These are phyloP conservation scores for Penicillium roqueforti DNA, from an alignment of 495 filamentous ascomycete genomes.

Conservation along the genomic window DNA sequence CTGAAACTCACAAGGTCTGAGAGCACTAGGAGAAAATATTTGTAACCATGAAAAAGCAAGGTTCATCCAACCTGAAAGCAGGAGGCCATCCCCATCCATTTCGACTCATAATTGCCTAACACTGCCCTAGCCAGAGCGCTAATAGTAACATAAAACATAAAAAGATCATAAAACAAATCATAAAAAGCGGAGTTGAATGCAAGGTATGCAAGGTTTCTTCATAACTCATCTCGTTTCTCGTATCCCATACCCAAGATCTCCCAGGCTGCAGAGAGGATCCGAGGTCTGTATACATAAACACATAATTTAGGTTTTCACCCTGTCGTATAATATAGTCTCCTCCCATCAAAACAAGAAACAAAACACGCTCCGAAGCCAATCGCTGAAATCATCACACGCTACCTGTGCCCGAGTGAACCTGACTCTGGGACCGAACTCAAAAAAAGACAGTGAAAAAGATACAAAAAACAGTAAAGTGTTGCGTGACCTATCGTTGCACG, in stretches of 20 bases:
- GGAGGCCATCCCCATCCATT: background rate
- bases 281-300: slow-evolving; percentile 5
- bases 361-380: slow-evolving; percentile 9
- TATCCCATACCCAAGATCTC: background rate
- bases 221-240: slow-evolving; percentile 13
- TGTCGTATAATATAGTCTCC: slow-evolving; percentile 2
- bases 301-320: slow-evolving; percentile 4
- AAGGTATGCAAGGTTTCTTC: slow-evolving; percentile 9
- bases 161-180: background rate
- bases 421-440: background rate
- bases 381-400: slow-evolving; percentile 11
- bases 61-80: slow-evolving; percentile 1
- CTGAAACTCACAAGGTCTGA: background rate
- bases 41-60: background rate
- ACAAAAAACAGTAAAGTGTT: slow-evolving; percentile 3
- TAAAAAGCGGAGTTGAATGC: slow-evolving; percentile 6
- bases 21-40: background rate
- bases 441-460: background rate
- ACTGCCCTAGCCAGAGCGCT: background rate
- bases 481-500: slow-evolving; percentile 13
- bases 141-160: background rate
- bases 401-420: background rate
- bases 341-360: slow-evolving; percentile 4
- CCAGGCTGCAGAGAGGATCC: background rate
- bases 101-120: background rate